Percentiles rank a stretch among this genome's conserved stretches.
phyloP scores from a whole-genome alignment of 2,329 filamentous ascomycete species.

The Aspergillus glaucus region DNA sequence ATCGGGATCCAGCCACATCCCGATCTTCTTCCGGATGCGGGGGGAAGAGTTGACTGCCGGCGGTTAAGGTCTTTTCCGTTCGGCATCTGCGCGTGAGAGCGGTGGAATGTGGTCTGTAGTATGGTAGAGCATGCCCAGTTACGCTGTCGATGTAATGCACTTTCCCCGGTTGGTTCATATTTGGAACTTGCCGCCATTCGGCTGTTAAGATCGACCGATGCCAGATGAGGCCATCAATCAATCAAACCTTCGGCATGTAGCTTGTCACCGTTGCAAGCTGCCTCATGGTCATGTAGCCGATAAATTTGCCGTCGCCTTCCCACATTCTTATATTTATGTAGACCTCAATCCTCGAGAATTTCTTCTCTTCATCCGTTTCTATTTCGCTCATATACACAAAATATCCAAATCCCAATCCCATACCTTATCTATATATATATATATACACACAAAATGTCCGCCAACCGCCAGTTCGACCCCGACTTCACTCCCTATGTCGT shows the following conservation, averaged over 20 bases:
- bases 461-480: constrained; percentile 4
- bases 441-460: constrained; percentile 10
- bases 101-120: too few species aligned
- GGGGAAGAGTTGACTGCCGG: too few species aligned
- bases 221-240: background rate
- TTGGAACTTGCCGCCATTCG: background rate
- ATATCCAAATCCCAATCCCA: background rate
- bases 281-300: background rate
- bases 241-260: background rate
- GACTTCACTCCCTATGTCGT: constrained; percentile 68
- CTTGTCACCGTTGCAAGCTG: background rate
- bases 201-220: background rate
- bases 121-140: too few species aligned
- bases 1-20: too few species aligned
- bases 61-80: too few species aligned
- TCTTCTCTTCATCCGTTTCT: background rate
- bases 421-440: background rate
- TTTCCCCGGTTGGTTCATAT: too few species aligned
- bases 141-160: too few species aligned
- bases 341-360: background rate
- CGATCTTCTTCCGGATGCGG: too few species aligned
- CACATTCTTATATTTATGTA: too few species aligned
- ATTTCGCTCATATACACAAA: background rate
- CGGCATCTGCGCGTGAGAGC: too few species aligned
- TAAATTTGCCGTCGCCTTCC: background rate